These are phyloP conservation scores for Diversispora epigaea DNA, from an alignment of 192 early-diverging fungal species.

Conservation along the genomic window DNA sequence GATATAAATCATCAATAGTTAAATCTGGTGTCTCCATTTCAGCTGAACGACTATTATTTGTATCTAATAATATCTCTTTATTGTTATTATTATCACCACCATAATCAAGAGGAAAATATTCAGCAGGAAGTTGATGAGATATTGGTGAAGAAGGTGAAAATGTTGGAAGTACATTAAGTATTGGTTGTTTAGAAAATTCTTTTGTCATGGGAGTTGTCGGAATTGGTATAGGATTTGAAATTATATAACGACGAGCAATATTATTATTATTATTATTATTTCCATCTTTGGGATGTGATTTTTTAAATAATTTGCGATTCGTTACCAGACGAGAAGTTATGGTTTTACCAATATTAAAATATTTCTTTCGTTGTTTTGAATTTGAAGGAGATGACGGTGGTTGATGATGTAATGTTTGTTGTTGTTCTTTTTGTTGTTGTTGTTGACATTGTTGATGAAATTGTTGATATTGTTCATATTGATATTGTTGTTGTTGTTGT, in stretches of 20 bases:
- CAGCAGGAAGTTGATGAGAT: conserved; percentile 17
- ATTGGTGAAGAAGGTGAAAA: conserved; percentile 14
- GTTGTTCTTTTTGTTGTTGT: too few relatives aligned
- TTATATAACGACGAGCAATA: neutral
- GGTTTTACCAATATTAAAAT: conserved; percentile 3
- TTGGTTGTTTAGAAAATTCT: neutral
- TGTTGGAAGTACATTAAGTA: conserved; percentile 4
- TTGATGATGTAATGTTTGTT: too few relatives aligned
- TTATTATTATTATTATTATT: neutral
- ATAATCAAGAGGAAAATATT: neutral
- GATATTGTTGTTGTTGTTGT: too few relatives aligned
- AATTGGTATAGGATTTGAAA: neutral
- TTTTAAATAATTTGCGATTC: neutral
- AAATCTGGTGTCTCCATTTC: neutral
- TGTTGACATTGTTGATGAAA: too few relatives aligned
- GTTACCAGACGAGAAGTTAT: neutral
- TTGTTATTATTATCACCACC: neutral
- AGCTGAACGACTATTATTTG: too few relatives aligned
- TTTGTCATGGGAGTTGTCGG: too few relatives aligned
- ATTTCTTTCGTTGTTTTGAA: conserved; percentile 8
- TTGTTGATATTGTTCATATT: too few relatives aligned
- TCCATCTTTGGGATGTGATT: neutral
- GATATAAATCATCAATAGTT: conserved; percentile 28
- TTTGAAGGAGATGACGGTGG: too few relatives aligned
- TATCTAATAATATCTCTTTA: too few relatives aligned